Base-by-base conservation (phyloP, 495 filamentous ascomycete genomes). In the Daldinia loculata region DNA sequence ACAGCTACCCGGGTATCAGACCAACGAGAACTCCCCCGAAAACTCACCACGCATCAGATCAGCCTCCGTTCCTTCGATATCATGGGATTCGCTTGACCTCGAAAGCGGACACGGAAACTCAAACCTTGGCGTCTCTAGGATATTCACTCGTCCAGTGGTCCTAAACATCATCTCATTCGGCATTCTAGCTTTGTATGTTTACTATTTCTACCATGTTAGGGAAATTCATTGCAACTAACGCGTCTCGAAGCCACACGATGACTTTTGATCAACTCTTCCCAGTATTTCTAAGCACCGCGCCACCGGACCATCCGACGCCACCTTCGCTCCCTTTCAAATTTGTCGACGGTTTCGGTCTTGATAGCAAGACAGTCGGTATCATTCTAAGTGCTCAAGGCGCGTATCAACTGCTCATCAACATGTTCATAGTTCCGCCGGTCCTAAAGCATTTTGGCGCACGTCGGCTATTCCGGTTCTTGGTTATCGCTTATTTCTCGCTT, bases 191-290 rank as follows among this genome's bases (percentile, higher is more conserved):
- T 98, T 97, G 92, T 97, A 87, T 88, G 93, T 91, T 26, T 19
- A 60, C 55, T 12, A n/a, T 26, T 12, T 4, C 17, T 6, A 9
- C 30, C 14, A 17, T 30, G 7, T 68, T 34, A 45, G 11, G 59
- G 11, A 15, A 32, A 11, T 41, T 38, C 4, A 2, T n/a, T 27
- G 61, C 76, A 6, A 77, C 72, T 75, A 67, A 72, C 66, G 3
- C 32, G 26, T 5, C 17, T 11, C 24, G 6, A 56, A 88, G 85
- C 79, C 82, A 85, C 80, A 97, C 94, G 56, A 97, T 99, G 76
- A 93, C 93, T 0, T 97, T 97, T 72, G 95, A 99, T 82, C 91
- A 97, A 76, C 83, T 98, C 34, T 89, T 98, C 70, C 96, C 95
- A 0, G 92, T 98, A 4, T 92, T 98, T 67, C 86, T 99, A 62